Conservation (phyloP, 306 rosid species). For the Calophaca sinica region DNA sequence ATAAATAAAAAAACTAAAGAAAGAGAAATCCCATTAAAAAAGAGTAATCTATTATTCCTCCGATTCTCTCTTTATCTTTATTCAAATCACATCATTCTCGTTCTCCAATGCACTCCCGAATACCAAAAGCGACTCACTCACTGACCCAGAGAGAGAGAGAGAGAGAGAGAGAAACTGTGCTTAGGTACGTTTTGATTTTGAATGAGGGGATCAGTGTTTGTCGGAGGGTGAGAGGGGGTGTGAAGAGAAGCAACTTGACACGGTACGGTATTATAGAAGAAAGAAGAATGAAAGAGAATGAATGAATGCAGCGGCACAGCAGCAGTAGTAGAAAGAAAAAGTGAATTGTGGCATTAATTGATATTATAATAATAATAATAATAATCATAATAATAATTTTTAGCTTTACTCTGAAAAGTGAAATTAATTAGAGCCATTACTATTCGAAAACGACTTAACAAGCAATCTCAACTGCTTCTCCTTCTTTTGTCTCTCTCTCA, state of each 20-base stretch:
- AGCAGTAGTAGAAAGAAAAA: slow-evolving; percentile 5
- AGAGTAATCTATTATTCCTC: background rate
- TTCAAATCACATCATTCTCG: slow-evolving; percentile 51
- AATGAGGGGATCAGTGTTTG: slow-evolving; percentile 46
- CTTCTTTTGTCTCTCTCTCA: slow-evolving; percentile 29
- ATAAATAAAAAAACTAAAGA: background rate
- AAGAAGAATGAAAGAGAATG: slow-evolving; percentile 28
- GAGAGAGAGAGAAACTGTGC: slow-evolving; percentile 44
- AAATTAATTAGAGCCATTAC: slow-evolving; percentile 52
- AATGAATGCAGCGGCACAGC: background rate
- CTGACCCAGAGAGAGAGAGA: slow-evolving; percentile 47
- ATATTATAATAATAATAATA: background rate
- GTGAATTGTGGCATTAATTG: slow-evolving; percentile 21
- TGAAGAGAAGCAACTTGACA: slow-evolving; percentile 45
- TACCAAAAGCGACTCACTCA: slow-evolving; percentile 48
- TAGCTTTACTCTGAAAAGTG: slow-evolving; percentile 47
- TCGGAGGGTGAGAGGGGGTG: slow-evolving; percentile 52
- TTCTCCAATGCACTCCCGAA: slow-evolving; percentile 32
- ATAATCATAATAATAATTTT: background rate
- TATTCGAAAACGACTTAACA: slow-evolving; percentile 83
- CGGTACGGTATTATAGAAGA: background rate
- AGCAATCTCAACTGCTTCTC: slow-evolving; percentile 54
- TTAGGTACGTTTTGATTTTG: background rate
- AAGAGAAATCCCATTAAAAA: slow-evolving; percentile 4
- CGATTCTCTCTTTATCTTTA: slow-evolving; percentile 47